A percentile compares a stretch with the other conserved stretches of the same genome.
phyloP scores from a whole-genome alignment of 2,329 filamentous ascomycete genomes.

The Trichophyton equinum region DNA sequence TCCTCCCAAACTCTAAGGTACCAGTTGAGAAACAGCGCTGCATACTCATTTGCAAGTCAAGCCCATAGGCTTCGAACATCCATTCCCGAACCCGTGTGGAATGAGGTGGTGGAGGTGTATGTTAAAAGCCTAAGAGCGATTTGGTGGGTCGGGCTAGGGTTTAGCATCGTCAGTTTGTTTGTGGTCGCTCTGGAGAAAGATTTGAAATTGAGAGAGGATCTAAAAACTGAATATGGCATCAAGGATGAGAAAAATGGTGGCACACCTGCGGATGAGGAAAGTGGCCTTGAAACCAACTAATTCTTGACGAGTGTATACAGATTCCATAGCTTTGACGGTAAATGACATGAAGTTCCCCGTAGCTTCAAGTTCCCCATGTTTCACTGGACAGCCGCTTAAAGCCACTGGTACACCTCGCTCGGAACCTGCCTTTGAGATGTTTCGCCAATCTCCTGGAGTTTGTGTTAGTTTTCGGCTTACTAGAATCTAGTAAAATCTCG shows the following conservation, averaged over 20 bases:
- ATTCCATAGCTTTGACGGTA: too few species aligned
- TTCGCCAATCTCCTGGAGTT: too few species aligned
- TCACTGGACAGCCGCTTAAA: too few species aligned
- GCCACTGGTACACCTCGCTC: too few species aligned
- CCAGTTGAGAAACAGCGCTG: background rate
- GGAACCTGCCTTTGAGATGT: too few species aligned
- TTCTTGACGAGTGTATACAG: background rate
- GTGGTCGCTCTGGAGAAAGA: slow-evolving; percentile 26
- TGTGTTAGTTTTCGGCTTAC: too few species aligned
- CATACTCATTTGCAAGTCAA: slow-evolving; percentile 5
- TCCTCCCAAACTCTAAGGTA: background rate
- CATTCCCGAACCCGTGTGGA: background rate
- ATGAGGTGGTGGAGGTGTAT: slow-evolving; percentile 22
- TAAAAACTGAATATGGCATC: slow-evolving; percentile 32
- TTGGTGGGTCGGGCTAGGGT: slow-evolving; percentile 20
- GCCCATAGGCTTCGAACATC: background rate
- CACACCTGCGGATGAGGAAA: background rate
- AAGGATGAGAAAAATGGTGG: slow-evolving; percentile 21
- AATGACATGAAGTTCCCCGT: too few species aligned
- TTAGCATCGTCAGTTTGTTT: slow-evolving; percentile 24
- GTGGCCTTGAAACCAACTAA: background rate
- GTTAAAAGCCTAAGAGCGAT: slow-evolving; percentile 10
- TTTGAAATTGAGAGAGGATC: slow-evolving; percentile 26
- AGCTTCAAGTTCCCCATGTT: too few species aligned
- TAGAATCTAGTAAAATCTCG: too few species aligned